Percentiles rank a stretch among this genome's conserved stretches.
Conservation (phyloP, 2,329 filamentous ascomycete species). For the Claviceps sorghi region DNA sequence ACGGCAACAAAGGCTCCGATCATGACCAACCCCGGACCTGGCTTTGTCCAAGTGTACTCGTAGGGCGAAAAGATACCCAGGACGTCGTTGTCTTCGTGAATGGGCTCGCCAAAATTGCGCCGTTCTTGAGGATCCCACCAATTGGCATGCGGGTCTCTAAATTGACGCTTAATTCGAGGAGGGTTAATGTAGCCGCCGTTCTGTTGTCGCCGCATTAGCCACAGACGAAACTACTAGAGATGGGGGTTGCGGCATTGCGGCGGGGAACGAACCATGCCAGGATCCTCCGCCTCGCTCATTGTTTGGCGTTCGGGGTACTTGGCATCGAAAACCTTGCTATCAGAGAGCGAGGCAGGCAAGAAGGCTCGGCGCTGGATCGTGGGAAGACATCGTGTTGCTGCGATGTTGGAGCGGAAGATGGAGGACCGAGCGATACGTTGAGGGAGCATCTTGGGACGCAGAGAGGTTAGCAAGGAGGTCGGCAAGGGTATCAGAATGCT, state of each 20-base stretch:
- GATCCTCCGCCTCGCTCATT: conserved; percentile 47
- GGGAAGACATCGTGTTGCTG: conserved; percentile 34
- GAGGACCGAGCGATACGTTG: conserved; percentile 41
- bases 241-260: background rate
- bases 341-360: conserved; percentile 34
- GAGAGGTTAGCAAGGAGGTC: background rate
- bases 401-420: conserved; percentile 28
- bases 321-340: conserved; percentile 32
- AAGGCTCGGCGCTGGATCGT: conserved; percentile 43
- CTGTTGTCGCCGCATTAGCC: conserved; percentile 28
- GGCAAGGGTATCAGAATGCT: background rate
- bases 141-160: conserved; percentile 80
- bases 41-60: conserved; percentile 69
- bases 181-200: conserved; percentile 79
- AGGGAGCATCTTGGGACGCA: conserved; percentile 40
- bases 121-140: conserved; percentile 99
- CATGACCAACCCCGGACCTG: conserved; percentile 55
- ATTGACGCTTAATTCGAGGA: conserved; percentile 67
- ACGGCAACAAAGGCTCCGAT: conserved; percentile 51
- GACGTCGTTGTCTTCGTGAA: conserved; percentile 92
- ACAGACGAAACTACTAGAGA: conserved; percentile 1
- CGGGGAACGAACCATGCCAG: conserved; percentile 42
- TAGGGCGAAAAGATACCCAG: conserved; percentile 80
- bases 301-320: conserved; percentile 35
- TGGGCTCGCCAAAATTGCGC: conserved; percentile 89